Evolutionary conservation across 2,329 filamentous ascomycete genomes (phyloP).

Genomic region (Pseudogymnoascus sp.): DNA sequence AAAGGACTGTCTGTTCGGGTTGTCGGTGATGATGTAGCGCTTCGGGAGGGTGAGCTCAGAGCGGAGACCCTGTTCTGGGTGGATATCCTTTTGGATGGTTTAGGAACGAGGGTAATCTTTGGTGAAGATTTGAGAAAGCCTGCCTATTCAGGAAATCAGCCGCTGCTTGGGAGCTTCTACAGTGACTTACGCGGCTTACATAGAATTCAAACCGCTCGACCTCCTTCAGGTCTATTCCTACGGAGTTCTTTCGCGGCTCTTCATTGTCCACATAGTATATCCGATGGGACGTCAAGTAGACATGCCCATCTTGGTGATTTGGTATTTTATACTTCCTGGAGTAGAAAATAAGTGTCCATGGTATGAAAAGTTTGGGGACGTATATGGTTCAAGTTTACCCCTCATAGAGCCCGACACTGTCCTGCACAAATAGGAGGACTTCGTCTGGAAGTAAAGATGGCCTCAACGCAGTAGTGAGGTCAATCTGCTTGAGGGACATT

Average conservation of each 20-base stretch:
- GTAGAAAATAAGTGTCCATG: conserved; percentile 15
- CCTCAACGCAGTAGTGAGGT: conserved; percentile 92
- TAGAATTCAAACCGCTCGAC: conserved; percentile 88
- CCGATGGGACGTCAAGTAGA: conserved; percentile 91
- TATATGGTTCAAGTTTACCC: conserved; percentile 54
- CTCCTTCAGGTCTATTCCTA: conserved; percentile 80
- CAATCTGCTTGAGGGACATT: conserved; percentile 95
- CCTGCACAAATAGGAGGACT: conserved; percentile 90
- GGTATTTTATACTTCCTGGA: conserved; percentile 87
- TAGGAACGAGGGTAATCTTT: conserved; percentile 84
- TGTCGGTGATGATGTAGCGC: conserved; percentile 39
- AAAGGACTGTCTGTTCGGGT: conserved; percentile 36
- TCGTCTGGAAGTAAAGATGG: conserved; percentile 90
- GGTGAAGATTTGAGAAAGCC: conserved; percentile 92
- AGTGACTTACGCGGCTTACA: conserved; percentile 35
- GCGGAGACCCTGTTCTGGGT: conserved; percentile 45
- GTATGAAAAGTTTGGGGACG: background rate
- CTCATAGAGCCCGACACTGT: conserved; percentile 95
- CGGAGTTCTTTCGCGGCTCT: conserved; percentile 75
- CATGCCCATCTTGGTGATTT: conserved; percentile 89
- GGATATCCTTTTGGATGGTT: conserved; percentile 60
- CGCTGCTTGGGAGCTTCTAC: conserved; percentile 9
- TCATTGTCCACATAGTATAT: conserved; percentile 89
- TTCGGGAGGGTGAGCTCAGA: conserved; percentile 39
- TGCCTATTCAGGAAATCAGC: conserved; percentile 45